phyloP scores from a whole-genome alignment of 202 grass and related monocot genomes.

The Panicum hallii region DNA sequence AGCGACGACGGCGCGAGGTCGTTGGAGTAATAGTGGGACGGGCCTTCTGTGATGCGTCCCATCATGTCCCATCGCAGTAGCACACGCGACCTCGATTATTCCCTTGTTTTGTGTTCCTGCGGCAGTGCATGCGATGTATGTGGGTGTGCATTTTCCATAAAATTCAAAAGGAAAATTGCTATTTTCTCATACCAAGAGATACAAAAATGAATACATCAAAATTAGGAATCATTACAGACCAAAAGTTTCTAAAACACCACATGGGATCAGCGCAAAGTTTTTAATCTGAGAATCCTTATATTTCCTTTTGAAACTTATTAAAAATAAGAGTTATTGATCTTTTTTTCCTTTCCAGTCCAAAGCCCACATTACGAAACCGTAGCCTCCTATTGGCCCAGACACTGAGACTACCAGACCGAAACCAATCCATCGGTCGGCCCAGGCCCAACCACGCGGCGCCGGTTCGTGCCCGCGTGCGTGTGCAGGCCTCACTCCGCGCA shows the following conservation, averaged over 20 bases:
- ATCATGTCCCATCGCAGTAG: too few species aligned
- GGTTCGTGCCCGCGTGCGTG: not conserved
- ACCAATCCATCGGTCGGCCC: not conserved
- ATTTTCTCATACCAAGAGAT: not conserved
- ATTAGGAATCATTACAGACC: not conserved
- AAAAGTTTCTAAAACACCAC: not conserved
- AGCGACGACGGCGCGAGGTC: too few species aligned
- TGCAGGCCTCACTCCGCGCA: slow-evolving; percentile 6
- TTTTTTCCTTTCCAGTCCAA: not conserved
- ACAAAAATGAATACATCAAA: not conserved
- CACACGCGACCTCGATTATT: too few species aligned
- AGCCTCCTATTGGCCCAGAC: too few species aligned
- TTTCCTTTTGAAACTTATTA: not conserved
- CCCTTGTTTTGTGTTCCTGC: too few species aligned
- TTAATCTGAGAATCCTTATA: not conserved
- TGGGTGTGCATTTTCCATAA: too few species aligned
- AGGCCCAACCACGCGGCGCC: not conserved
- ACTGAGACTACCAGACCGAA: not conserved
- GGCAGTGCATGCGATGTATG: too few species aligned
- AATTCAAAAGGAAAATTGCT: too few species aligned
- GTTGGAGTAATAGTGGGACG: too few species aligned
- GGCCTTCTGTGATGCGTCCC: too few species aligned
- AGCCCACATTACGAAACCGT: not conserved
- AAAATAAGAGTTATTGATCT: not conserved
- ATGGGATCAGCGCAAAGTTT: not conserved